Evolutionary conservation across 306 rosid species (phyloP).

Genomic region (Corylus heterophylla): DNA sequence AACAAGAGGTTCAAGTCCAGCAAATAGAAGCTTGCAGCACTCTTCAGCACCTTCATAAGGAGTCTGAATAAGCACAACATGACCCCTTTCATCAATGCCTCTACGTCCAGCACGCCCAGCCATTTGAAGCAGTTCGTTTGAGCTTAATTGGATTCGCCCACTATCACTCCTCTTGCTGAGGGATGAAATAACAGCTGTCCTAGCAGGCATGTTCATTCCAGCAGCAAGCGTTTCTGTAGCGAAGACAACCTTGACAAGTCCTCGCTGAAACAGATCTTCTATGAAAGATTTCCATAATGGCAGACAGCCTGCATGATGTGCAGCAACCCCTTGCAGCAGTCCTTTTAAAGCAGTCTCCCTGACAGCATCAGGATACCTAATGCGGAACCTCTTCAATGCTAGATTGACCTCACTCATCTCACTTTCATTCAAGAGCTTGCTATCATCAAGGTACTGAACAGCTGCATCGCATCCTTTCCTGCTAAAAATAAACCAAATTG

Average conservation of each 20-base stretch:
- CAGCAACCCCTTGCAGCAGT: constrained; percentile 86
- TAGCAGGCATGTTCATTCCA: constrained; percentile 97
- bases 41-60: constrained; percentile 94
- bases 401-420: constrained; percentile 85
- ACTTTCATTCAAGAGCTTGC: constrained; percentile 78
- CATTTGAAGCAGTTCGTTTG: constrained; percentile 97
- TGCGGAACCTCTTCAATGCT: constrained; percentile 83
- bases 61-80: constrained; percentile 83
- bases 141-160: constrained; percentile 63
- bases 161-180: constrained; percentile 77
- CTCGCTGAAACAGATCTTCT: constrained; percentile 90
- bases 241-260: constrained; percentile 94
- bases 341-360: constrained; percentile 85
- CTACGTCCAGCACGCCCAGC: constrained; percentile 99
- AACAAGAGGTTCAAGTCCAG: constrained; percentile 91
- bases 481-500: constrained; percentile 98
- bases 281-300: constrained; percentile 94
- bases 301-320: constrained; percentile 98
- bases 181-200: constrained; percentile 90
- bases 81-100: constrained; percentile 84
- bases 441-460: constrained; percentile 76
- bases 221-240: constrained; percentile 99
- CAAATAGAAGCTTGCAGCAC: constrained; percentile 83
- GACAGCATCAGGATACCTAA: constrained; percentile 90
- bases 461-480: constrained; percentile 98